Percentiles rank a stretch among this genome's conserved stretches.
phyloP scores from a whole-genome alignment of 768 basidiomycete genomes.

The Lentinula detonsa region DNA sequence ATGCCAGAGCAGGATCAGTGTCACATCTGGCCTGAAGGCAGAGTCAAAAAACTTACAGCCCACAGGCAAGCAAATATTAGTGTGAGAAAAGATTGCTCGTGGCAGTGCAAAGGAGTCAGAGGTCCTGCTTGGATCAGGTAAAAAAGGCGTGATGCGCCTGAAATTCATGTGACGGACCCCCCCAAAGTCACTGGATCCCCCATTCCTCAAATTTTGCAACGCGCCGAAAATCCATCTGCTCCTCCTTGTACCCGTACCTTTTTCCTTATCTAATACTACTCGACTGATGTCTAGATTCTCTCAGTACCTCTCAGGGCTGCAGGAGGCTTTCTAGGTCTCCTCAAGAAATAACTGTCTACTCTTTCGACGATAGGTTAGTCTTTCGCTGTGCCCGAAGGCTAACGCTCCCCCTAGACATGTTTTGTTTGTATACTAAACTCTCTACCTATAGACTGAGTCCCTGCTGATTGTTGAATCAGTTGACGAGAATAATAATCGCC shows the following conservation, averaged over 20 bases:
- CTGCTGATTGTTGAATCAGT: background rate
- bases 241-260: background rate
- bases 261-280: background rate
- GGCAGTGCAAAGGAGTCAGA: background rate
- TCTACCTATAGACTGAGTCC: background rate
- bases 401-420: background rate
- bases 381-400: background rate
- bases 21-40: no score
- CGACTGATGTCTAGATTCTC: background rate
- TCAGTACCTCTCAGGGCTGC: background rate
- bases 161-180: background rate
- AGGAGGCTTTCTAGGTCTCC: background rate
- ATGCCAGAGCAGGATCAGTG: no score
- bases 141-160: constrained; percentile 6
- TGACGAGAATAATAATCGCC: background rate
- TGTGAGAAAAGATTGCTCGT: background rate
- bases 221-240: constrained; percentile 3
- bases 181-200: background rate
- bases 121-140: background rate
- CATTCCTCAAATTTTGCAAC: background rate
- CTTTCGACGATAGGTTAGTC: background rate
- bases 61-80: no score
- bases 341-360: background rate
- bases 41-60: no score
- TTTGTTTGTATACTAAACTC: background rate